Percentiles rank a stretch among this genome's conserved stretches.
Evolutionary conservation across 108 stramenopile species (phyloP).

Genomic region (Nannochloropsis granulata): DNA sequence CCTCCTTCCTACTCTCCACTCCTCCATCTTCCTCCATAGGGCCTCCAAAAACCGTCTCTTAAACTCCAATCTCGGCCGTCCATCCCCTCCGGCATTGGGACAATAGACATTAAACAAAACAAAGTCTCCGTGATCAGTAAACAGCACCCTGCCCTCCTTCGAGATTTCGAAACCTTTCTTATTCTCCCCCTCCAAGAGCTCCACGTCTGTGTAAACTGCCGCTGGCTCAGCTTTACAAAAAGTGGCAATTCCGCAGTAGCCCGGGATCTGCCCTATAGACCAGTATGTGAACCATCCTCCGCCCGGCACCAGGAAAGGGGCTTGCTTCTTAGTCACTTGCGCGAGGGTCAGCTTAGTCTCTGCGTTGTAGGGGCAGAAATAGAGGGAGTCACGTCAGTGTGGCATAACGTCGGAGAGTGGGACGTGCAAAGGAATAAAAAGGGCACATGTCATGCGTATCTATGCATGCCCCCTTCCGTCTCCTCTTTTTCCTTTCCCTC

Average conservation of each 20-base stretch:
- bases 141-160: slow-evolving; percentile 16
- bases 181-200: neutral
- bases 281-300: neutral
- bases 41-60: neutral
- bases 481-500: too few relatives aligned
- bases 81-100: neutral
- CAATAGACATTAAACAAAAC: slow-evolving; percentile 30
- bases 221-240: neutral
- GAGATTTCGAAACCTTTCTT: neutral
- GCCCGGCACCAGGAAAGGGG: neutral
- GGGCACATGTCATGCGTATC: too few relatives aligned
- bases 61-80: neutral
- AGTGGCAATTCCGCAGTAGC: neutral
- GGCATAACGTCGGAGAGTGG: too few relatives aligned
- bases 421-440: too few relatives aligned
- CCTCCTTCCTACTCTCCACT: neutral
- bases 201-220: neutral
- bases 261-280: neutral
- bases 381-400: too few relatives aligned
- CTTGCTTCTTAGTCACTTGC: neutral
- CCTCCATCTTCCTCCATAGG: neutral
- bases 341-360: neutral
- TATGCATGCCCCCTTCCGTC: too few relatives aligned
- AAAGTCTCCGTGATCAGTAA: slow-evolving; percentile 26
- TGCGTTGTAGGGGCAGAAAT: neutral